phyloP scores from a whole-genome alignment of 1,139 yeast genomes.

The Magnusiomyces sp. region DNA sequence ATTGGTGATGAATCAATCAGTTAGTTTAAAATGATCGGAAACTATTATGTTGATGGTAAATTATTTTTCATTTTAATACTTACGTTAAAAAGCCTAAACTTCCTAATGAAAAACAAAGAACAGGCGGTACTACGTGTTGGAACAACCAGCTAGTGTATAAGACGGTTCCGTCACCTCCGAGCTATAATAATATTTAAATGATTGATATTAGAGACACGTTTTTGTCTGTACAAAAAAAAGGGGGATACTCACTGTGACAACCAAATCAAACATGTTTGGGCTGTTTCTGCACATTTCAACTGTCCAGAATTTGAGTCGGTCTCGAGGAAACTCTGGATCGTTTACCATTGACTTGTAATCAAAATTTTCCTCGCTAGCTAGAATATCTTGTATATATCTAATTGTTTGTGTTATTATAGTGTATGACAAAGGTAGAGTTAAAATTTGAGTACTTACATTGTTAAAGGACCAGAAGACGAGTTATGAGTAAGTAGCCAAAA shows the following conservation, averaged over 20 bases:
- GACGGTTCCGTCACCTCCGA: conserved; percentile 91
- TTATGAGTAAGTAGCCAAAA: conserved; percentile 45
- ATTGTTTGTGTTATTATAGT: neutral
- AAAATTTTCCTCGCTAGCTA: conserved; percentile 40
- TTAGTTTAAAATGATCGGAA: neutral
- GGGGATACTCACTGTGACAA: conserved; percentile 30
- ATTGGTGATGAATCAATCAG: neutral
- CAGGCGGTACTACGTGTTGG: conserved; percentile 74
- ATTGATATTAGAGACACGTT: conserved; percentile 29
- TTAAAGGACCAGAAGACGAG: conserved; percentile 34
- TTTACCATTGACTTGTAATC: conserved; percentile 34
- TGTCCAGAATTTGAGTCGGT: conserved; percentile 50
- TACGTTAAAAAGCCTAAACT: conserved; percentile 68
- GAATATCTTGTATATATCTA: conserved; percentile 44
- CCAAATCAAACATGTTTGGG: conserved; percentile 48
- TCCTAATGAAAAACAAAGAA: conserved; percentile 72
- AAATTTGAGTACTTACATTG: conserved; percentile 16
- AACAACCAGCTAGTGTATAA: conserved; percentile 54
- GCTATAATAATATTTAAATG: conserved; percentile 12
- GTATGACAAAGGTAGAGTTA: neutral
- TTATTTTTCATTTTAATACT: conserved; percentile 2
- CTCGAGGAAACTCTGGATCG: conserved; percentile 32
- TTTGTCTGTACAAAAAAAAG: conserved; percentile 31
- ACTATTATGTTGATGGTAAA: conserved; percentile 2
- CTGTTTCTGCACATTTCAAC: conserved; percentile 41